A percentile compares a stretch with the other conserved stretches of the same genome.
Conservation (phyloP, 148 eudicot genomes). For the Chenopodium formosanum region DNA sequence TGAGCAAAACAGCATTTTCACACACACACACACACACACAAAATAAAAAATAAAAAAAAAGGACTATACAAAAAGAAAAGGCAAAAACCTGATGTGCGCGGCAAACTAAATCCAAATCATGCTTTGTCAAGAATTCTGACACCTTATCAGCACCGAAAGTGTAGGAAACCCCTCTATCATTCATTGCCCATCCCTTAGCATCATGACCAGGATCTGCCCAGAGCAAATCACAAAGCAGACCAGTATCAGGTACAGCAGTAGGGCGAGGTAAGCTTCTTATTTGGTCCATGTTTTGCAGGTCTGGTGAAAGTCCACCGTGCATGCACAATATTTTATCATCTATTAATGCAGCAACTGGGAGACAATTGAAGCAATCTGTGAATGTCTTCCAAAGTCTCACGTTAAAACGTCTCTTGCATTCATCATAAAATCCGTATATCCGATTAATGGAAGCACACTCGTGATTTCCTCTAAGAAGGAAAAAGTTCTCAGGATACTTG, state of each 20-base stretch:
- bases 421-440: conserved; percentile 71
- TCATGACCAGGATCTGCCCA: conserved; percentile 80
- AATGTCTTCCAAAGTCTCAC: conserved; percentile 82
- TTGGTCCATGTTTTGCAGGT: conserved; percentile 59
- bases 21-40: no score
- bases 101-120: conserved; percentile 70
- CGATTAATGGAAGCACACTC: conserved; percentile 74
- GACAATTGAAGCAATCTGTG: conserved; percentile 74
- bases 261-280: conserved; percentile 67
- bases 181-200: conserved; percentile 78
- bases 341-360: conserved; percentile 68
- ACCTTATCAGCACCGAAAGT: conserved; percentile 78
- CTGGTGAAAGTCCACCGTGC: conserved; percentile 88
- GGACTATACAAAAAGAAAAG: background rate
- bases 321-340: conserved; percentile 78
- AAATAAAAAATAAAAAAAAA: background rate
- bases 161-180: conserved; percentile 75
- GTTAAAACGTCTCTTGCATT: conserved; percentile 72
- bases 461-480: conserved; percentile 74
- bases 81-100: conserved; percentile 71
- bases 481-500: conserved; percentile 69
- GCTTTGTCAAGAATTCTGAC: conserved; percentile 59
- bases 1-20: conserved; percentile 13
- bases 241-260: conserved; percentile 63
- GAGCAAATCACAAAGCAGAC: conserved; percentile 76